Base-by-base conservation (phyloP, 192 early-diverging fungal genomes). In the Thamnidium elegans region DNA sequence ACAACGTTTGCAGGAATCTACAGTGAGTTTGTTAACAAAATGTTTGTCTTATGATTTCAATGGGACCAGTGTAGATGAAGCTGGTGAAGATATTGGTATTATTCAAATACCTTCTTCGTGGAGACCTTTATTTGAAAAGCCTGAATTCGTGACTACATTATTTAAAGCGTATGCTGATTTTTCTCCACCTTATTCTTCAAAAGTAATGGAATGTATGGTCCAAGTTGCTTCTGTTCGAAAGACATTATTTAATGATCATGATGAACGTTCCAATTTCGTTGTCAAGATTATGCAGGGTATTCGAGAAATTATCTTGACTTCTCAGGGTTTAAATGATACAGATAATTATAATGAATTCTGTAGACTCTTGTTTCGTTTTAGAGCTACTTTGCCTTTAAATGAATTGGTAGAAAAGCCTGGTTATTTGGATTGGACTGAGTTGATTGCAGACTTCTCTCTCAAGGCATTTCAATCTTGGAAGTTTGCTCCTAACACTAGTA, bases 301-400 rank as follows among this genome's bases (percentile, higher is more conserved):
- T 2, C 70, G 73, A 1, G 79, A 88, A 52, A 90, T 94, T 11
- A 70, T 96, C 30, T 72, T 77, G 13, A 66, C 71, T 23, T 79
- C 78, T 0, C 72, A 79, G 20, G 86, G 89, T 9, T 72, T 94
- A 42, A 78, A 86, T 26, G 88, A 94, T 47, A 79, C 85, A 10
- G 82, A 87, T 26, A 94, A 90, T 73, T 92, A 90, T 74, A 91
- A 95, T 59, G 92, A 95, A 56, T 84, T 95, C 64, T 90, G 92
- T 63, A 81, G 92, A 15, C 75, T 94, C 70, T 79, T 96, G 46
- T 84, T 88, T 26, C 81, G 93, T 32, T 89, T 95, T 67, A 86
- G 90, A 75, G 80, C 86, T 48, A 88, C 91, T 17, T 89, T 94
- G 69, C 90, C 92, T 54, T 66, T 92, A 55, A 72, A 77, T 31